A percentile compares a stretch with the other conserved stretches of the same genome.
Evolutionary conservation across 2,329 filamentous ascomycete genomes (phyloP).

Genomic region (Penicillium sp.): DNA sequence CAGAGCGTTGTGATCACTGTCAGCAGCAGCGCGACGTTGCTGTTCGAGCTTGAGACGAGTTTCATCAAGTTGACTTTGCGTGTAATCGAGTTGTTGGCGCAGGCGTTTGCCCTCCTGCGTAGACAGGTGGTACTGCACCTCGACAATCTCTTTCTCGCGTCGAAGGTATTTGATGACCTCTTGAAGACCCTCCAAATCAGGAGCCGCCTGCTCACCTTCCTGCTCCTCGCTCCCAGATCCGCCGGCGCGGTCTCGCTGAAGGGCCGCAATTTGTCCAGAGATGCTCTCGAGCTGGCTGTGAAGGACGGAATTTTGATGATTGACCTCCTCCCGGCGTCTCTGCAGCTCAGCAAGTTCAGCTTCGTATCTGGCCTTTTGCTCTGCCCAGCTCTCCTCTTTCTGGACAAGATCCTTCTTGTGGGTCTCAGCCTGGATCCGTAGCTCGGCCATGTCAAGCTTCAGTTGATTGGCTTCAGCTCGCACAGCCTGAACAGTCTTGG

Average conservation of each 20-base stretch:
- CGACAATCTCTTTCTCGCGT: slow-evolving; percentile 93
- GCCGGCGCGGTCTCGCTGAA: slow-evolving; percentile 68
- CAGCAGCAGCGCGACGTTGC: slow-evolving; percentile 70
- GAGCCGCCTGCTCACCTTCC: slow-evolving; percentile 43
- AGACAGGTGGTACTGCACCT: slow-evolving; percentile 91
- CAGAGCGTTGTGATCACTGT: slow-evolving; percentile 65
- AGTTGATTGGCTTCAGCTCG: slow-evolving; percentile 76
- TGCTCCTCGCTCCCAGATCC: slow-evolving; percentile 48
- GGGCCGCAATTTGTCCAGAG: slow-evolving; percentile 66
- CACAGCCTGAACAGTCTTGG: slow-evolving; percentile 71
- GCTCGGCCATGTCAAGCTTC: slow-evolving; percentile 68
- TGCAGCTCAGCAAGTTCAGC: slow-evolving; percentile 75
- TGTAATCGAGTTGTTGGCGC: slow-evolving; percentile 83
- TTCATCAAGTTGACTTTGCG: slow-evolving; percentile 82
- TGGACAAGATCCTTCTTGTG: slow-evolving; percentile 72
- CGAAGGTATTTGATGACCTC: slow-evolving; percentile 88
- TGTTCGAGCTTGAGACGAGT: slow-evolving; percentile 82
- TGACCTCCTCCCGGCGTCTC: slow-evolving; percentile 72
- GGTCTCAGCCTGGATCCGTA: slow-evolving; percentile 77
- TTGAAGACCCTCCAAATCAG: slow-evolving; percentile 68
- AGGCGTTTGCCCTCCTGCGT: slow-evolving; percentile 80
- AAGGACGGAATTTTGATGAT: slow-evolving; percentile 82
- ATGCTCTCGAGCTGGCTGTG: slow-evolving; percentile 84
- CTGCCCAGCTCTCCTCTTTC: slow-evolving; percentile 81
- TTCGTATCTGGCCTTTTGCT: slow-evolving; percentile 73